Conservation (phyloP, 306 rosid species). For the Cucurbita moschata region DNA sequence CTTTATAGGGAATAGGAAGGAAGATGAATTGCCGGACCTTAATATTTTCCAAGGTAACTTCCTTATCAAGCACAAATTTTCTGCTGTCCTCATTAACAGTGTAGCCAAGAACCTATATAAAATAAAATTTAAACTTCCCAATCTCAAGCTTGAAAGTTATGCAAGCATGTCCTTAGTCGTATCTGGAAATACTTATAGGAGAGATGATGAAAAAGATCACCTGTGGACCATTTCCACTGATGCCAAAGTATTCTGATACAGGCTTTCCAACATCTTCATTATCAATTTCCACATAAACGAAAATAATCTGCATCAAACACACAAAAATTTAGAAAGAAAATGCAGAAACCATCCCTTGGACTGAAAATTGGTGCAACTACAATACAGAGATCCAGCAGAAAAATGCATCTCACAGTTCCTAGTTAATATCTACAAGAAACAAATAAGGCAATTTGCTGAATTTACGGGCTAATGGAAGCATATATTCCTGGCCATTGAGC, state of each 20-base stretch:
- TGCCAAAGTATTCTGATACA: constrained; percentile 83
- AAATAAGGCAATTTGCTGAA: not conserved
- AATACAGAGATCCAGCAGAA: no score
- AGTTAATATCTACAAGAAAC: not conserved
- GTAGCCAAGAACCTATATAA: constrained; percentile 56
- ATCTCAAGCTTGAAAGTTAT: not conserved
- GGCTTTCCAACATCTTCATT: constrained; percentile 87
- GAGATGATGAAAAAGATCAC: constrained; percentile 25
- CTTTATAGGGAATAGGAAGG: not conserved
- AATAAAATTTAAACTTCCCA: not conserved
- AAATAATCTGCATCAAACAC: constrained; percentile 59
- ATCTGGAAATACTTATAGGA: not conserved
- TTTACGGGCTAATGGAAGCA: not conserved
- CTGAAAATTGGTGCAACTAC: not conserved
- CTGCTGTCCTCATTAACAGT: constrained; percentile 81
- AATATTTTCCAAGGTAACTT: constrained; percentile 45
- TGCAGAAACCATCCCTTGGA: not conserved
- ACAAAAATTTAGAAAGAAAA: not conserved
- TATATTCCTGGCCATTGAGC: not conserved
- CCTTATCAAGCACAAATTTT: constrained; percentile 65
- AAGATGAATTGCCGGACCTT: constrained; percentile 38
- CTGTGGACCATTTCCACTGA: constrained; percentile 57
- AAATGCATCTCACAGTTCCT: not conserved
- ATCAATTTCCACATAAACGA: constrained; percentile 66
- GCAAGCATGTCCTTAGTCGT: not conserved